A percentile compares a stretch with the other conserved stretches of the same genome.
Evolutionary conservation across 2,329 filamentous ascomycete species (phyloP).

Genomic region (Penicillium crustosum): DNA sequence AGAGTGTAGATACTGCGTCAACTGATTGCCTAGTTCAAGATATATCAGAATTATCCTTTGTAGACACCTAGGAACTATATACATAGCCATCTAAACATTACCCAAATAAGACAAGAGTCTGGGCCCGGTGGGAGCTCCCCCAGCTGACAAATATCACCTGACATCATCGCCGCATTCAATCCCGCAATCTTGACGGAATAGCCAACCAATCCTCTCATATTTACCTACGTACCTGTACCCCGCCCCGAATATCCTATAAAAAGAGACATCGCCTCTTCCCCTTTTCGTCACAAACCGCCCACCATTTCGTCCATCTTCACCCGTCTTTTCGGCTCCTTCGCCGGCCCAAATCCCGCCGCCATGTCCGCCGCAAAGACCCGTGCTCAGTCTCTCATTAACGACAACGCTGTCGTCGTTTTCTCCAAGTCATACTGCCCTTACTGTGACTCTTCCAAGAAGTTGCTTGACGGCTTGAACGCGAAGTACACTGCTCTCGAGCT

Average conservation of each 20-base stretch:
- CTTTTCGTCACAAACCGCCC: constrained; percentile 31
- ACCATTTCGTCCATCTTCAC: constrained; percentile 69
- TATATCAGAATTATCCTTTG: not conserved
- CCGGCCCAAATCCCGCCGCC: constrained; percentile 57
- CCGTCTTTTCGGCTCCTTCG: constrained; percentile 65
- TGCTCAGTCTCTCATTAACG: constrained; percentile 81
- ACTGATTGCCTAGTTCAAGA: no score
- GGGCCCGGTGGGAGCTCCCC: not conserved
- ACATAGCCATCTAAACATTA: not conserved
- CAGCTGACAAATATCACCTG: constrained; percentile 25
- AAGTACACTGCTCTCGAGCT: constrained; percentile 78
- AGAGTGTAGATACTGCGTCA: not conserved
- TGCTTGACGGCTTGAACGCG: constrained; percentile 68
- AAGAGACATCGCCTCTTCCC: constrained; percentile 33
- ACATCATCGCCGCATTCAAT: constrained; percentile 21
- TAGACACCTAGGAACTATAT: not conserved
- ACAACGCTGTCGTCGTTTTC: constrained; percentile 91
- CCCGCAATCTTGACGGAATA: constrained; percentile 3
- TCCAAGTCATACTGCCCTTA: constrained; percentile 97
- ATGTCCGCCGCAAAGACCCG: constrained; percentile 85
- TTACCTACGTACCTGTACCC: not conserved
- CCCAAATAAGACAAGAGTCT: not conserved
- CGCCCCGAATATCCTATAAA: constrained; percentile 4
- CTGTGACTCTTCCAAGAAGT: constrained; percentile 75
- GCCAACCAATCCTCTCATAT: not conserved